phyloP scores from a whole-genome alignment of 768 basidiomycete genomes.

The Hygrocybe punicea region DNA sequence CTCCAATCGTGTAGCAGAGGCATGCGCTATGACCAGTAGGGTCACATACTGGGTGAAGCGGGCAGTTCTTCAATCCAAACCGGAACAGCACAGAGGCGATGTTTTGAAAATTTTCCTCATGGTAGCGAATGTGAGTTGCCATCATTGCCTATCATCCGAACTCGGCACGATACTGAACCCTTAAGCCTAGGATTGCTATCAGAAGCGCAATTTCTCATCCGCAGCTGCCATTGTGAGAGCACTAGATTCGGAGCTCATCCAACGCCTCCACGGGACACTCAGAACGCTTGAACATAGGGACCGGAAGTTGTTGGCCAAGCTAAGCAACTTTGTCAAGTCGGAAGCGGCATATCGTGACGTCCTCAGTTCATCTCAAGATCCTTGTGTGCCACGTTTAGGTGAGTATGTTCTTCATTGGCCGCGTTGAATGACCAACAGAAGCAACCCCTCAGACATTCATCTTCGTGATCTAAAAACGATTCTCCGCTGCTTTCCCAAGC shows the following conservation, averaged over 20 bases:
- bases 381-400: slow-evolving; percentile 4
- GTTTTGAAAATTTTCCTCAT: slow-evolving; percentile 7
- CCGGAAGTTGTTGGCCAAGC: not conserved
- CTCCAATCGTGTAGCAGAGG: slow-evolving; percentile 2
- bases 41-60: slow-evolving; percentile 4
- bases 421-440: not conserved
- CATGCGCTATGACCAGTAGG: not conserved
- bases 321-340: slow-evolving; percentile 2
- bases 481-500: too few species aligned
- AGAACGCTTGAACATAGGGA: not conserved
- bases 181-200: slow-evolving; percentile 1
- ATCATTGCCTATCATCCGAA: not conserved
- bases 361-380: not conserved
- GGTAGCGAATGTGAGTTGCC: not conserved
- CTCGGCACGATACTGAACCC: not conserved
- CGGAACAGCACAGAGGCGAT: not conserved
- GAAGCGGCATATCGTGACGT: not conserved
- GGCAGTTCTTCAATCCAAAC: slow-evolving; percentile 2
- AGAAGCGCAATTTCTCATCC: slow-evolving; percentile 9
- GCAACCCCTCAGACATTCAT: too few species aligned
- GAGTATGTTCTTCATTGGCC: not conserved
- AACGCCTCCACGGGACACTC: slow-evolving; percentile 1
- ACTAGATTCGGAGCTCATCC: slow-evolving; percentile 4
- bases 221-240: slow-evolving; percentile 1
- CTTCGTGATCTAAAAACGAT: too few species aligned